These are phyloP conservation scores for Leccinellum luteum DNA, from an alignment of 768 basidiomycete species.

Conservation along the genomic window DNA sequence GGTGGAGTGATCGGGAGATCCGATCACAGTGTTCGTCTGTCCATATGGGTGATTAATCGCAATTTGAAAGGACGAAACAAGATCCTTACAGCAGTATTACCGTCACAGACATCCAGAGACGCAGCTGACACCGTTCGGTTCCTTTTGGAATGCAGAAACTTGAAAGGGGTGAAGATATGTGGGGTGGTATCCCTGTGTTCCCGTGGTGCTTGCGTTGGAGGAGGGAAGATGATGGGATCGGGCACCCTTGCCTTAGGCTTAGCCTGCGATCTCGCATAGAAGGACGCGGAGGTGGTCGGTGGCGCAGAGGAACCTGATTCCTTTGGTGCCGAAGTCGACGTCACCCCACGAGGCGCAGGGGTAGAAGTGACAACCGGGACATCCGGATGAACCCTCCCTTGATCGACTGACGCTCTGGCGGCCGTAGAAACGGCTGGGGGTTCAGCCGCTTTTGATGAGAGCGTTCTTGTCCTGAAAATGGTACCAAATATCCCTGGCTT, in stretches of 20 bases:
- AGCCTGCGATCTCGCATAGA: constrained; percentile 13
- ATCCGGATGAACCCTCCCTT: constrained; percentile 15
- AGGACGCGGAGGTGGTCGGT: constrained; percentile 2
- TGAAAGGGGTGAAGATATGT: constrained; percentile 61
- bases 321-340: constrained; percentile 14
- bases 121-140: constrained; percentile 69
- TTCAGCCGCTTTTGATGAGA: constrained; percentile 30
- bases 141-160: constrained; percentile 50
- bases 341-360: constrained; percentile 13
- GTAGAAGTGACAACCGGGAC: not conserved
- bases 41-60: constrained; percentile 4
- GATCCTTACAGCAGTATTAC: constrained; percentile 62
- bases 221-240: constrained; percentile 29
- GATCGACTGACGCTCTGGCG: constrained; percentile 20
- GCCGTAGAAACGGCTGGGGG: constrained; percentile 20
- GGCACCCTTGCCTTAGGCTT: constrained; percentile 18
- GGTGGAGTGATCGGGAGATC: constrained; percentile 71
- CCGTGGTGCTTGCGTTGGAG: constrained; percentile 28
- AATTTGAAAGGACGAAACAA: not conserved
- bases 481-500: constrained; percentile 28
- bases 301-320: constrained; percentile 11
- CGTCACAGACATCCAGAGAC: constrained; percentile 76
- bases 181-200: constrained; percentile 41
- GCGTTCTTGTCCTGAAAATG: constrained; percentile 31
- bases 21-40: constrained; percentile 69